Percentiles rank a stretch among this genome's conserved stretches.
Evolutionary conservation across 73 alveolate genomes (phyloP).

Genomic region (Paramecium biaurelia): DNA sequence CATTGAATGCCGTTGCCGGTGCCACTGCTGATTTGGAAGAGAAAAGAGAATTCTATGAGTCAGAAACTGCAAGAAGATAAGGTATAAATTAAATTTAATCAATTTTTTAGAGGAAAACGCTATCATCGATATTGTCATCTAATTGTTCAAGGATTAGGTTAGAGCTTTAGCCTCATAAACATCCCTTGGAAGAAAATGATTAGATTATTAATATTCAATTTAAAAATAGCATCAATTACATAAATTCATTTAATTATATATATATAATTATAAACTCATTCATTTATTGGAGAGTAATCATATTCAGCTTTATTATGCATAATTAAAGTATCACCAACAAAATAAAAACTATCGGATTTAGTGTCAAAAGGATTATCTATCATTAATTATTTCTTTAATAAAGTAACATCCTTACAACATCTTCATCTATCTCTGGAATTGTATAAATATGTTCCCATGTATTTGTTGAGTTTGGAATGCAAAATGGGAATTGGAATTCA

Average conservation of each 20-base stretch:
- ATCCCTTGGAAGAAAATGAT: conserved; percentile 47
- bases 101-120: conserved; percentile 39
- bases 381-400: conserved; percentile 60
- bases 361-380: conserved; percentile 72
- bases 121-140: conserved; percentile 32
- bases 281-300: conserved; percentile 57
- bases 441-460: conserved; percentile 95
- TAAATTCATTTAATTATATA: background rate
- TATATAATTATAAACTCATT: background rate
- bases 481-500: conserved; percentile 89
- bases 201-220: background rate
- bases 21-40: conserved; percentile 54
- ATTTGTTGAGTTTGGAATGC: conserved; percentile 95
- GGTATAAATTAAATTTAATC: background rate
- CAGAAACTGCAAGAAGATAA: conserved; percentile 42
- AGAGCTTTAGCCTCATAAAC: conserved; percentile 55
- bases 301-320: conserved; percentile 84
- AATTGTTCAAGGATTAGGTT: conserved; percentile 46
- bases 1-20: conserved; percentile 51
- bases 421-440: conserved; percentile 66
- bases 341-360: conserved; percentile 81
- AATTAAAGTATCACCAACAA: conserved; percentile 70
- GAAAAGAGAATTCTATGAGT: conserved; percentile 50
- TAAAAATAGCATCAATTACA: background rate
- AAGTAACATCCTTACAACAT: background rate